phyloP scores from a whole-genome alignment of 805 yeast species.

The Ogataea ganodermae region DNA sequence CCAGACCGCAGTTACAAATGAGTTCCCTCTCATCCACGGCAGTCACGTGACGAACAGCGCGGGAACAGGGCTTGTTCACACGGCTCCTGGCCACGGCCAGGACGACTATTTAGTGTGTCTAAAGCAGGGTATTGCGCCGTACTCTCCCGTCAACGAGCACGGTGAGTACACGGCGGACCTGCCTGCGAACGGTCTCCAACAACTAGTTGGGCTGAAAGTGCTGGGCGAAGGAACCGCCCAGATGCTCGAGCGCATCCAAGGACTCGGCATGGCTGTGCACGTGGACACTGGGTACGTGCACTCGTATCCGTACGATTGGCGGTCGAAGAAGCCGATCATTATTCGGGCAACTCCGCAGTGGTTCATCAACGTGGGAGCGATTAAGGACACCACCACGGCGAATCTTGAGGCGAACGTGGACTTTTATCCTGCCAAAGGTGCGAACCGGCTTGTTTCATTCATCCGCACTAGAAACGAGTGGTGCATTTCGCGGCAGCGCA shows the following conservation, averaged over 20 bases:
- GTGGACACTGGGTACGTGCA: constrained; percentile 59
- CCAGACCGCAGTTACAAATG: constrained; percentile 11
- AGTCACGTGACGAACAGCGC: constrained; percentile 76
- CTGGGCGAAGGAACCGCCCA: constrained; percentile 55
- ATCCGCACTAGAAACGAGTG: constrained; percentile 82
- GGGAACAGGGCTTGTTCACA: constrained; percentile 96
- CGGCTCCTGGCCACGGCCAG: constrained; percentile 97
- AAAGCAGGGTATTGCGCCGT: constrained; percentile 54
- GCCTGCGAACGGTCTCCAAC: constrained; percentile 41
- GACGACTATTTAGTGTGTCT: constrained; percentile 84
- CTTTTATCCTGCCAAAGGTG: constrained; percentile 76
- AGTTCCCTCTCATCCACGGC: constrained; percentile 71
- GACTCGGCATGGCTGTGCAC: constrained; percentile 48
- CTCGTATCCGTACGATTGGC: constrained; percentile 96
- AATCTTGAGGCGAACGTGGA: constrained; percentile 59
- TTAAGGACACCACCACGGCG: constrained; percentile 61
- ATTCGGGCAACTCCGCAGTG: constrained; percentile 96
- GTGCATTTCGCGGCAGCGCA: constrained; percentile 96
- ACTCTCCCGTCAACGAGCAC: constrained; percentile 75
- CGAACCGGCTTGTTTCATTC: constrained; percentile 69
- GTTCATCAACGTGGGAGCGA: constrained; percentile 83
- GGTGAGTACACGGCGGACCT: constrained; percentile 66
- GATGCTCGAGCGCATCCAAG: constrained; percentile 47
- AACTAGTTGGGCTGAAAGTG: constrained; percentile 59
- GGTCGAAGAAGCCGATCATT: constrained; percentile 92